Percentiles rank a stretch among this genome's conserved stretches.
Evolutionary conservation across 148 eudicot species (phyloP).

Genomic region (Tetragonia tetragonoides): DNA sequence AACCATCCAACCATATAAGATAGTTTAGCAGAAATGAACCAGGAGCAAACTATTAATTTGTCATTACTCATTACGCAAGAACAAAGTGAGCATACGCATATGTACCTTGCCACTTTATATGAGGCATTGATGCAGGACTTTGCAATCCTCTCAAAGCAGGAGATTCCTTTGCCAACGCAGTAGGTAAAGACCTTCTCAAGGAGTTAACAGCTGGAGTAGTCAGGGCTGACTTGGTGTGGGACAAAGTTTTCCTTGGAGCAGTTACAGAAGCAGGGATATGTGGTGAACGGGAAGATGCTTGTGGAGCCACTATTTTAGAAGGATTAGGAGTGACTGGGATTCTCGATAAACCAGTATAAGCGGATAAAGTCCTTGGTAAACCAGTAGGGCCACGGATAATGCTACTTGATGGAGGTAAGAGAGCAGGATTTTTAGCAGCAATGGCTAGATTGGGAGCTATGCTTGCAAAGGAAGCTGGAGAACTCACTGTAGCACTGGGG

Average conservation of each 20-base stretch:
- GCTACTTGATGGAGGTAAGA: not conserved
- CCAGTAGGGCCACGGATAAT: not conserved
- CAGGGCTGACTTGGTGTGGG: not conserved
- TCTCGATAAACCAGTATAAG: conserved; percentile 6
- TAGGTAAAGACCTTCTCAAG: conserved; percentile 1
- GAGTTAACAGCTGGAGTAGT: conserved; percentile 3
- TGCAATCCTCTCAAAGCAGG: conserved; percentile 9
- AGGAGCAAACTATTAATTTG: not conserved
- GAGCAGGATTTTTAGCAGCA: not conserved
- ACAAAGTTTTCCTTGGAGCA: not conserved
- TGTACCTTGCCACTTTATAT: conserved; percentile 27
- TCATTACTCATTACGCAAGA: not conserved
- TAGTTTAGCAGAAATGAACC: not conserved
- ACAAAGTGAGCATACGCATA: not conserved
- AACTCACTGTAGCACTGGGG: not conserved
- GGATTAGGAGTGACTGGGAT: not conserved
- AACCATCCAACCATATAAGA: not conserved
- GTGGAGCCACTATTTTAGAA: not conserved
- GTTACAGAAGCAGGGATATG: conserved; percentile 1
- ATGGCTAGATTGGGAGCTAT: not conserved
- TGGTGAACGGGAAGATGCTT: not conserved
- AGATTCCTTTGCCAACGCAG: conserved; percentile 8
- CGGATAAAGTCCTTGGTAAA: not conserved
- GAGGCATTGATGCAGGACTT: conserved; percentile 8
- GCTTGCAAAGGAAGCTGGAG: not conserved